These are phyloP conservation scores for Rostrohypoxylon terebratum DNA, from an alignment of 495 filamentous ascomycete species.

Conservation along the genomic window DNA sequence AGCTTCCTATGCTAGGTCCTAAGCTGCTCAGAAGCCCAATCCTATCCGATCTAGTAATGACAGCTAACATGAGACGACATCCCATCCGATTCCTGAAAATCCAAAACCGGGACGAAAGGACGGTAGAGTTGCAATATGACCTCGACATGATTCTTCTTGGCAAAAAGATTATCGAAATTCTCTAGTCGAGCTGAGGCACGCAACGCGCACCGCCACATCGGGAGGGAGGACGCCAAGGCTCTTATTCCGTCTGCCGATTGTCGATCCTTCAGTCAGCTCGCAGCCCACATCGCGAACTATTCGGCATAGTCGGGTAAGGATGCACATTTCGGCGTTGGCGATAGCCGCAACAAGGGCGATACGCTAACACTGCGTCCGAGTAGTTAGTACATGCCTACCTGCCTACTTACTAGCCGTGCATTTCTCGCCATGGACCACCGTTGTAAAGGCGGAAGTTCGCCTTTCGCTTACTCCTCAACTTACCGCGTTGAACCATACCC, in stretches of 20 bases:
- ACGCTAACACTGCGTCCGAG: constrained; percentile 12
- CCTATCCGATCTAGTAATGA: constrained; percentile 1
- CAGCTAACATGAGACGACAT: background rate
- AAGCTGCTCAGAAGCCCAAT: background rate
- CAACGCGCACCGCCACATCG: constrained; percentile 40
- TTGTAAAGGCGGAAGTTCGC: background rate
- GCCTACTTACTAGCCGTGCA: background rate
- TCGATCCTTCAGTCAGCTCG: constrained; percentile 34
- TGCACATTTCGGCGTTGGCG: constrained; percentile 42
- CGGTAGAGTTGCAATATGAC: constrained; percentile 17
- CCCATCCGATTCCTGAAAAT: constrained; percentile 11
- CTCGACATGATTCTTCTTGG: background rate
- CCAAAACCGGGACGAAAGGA: constrained; percentile 1
- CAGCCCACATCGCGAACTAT: constrained; percentile 6
- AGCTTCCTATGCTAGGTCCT: background rate
- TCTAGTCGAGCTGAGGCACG: background rate
- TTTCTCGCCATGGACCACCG: background rate
- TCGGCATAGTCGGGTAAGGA: constrained; percentile 4
- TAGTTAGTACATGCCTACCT: background rate
- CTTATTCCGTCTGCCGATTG: constrained; percentile 18
- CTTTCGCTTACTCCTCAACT: background rate
- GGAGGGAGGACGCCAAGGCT: constrained; percentile 33
- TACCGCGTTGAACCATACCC: background rate
- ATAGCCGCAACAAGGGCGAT: constrained; percentile 30
- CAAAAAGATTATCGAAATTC: background rate